phyloP scores from a whole-genome alignment of 192 early-diverging fungal genomes.

The Gaertneriomyces semiglobifer region DNA sequence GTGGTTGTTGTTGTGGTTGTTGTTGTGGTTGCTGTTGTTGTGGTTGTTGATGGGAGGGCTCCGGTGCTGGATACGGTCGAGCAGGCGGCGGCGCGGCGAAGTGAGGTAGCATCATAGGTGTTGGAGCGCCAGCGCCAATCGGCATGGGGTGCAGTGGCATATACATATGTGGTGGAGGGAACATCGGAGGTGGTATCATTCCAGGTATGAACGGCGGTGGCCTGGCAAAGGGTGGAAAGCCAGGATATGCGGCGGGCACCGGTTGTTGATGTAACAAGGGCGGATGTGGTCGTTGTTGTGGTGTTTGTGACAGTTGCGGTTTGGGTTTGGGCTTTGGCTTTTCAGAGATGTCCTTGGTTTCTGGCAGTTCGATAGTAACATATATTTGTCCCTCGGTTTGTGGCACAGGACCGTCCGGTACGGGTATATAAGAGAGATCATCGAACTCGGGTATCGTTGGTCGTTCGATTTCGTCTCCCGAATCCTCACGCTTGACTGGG shows the following conservation, averaged over 20 bases:
- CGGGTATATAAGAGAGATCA: slow-evolving; percentile 29
- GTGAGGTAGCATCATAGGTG: background rate
- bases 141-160: background rate
- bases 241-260: no score
- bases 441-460: slow-evolving; percentile 5
- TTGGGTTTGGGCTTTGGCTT: background rate
- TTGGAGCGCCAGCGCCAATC: no score
- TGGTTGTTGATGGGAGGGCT: background rate
- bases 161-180: background rate
- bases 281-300: background rate
- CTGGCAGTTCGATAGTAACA: slow-evolving; percentile 40
- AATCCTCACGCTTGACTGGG: no score
- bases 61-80: background rate
- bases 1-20: slow-evolving; percentile 23
- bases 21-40: background rate
- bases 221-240: background rate
- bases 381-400: slow-evolving; percentile 42
- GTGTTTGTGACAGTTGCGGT: background rate
- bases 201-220: background rate
- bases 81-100: background rate
- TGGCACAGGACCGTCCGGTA: slow-evolving; percentile 30
- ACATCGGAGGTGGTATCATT: background rate
- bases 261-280: no score
- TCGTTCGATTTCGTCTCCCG: background rate
- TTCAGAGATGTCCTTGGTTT: slow-evolving; percentile 26